These are phyloP conservation scores for Adansonia madagascariensis DNA, from an alignment of 441 rosid species.

Conservation along the genomic window DNA sequence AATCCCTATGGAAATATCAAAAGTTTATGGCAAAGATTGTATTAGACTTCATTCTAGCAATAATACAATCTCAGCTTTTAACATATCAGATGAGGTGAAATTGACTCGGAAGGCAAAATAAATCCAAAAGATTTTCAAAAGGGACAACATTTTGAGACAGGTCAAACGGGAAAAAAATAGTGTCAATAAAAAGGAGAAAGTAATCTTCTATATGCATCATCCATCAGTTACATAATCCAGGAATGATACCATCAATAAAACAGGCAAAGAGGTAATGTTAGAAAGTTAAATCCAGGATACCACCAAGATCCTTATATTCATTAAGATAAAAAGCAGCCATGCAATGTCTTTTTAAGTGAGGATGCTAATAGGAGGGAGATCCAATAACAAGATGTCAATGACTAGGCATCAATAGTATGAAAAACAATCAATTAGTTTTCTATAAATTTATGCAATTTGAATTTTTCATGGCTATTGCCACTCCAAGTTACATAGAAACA, in stretches of 20 bases:
- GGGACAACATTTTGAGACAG: neutral
- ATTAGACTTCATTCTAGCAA: neutral
- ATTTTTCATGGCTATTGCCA: neutral
- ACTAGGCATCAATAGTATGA: neutral
- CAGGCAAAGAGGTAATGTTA: neutral
- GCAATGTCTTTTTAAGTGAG: neutral
- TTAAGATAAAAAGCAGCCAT: neutral
- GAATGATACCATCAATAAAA: slow-evolving; percentile 18
- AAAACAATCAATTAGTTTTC: neutral
- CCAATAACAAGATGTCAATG: neutral
- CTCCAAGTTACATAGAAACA: neutral
- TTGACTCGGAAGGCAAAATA: neutral
- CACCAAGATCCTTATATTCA: neutral
- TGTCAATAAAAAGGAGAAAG: neutral
- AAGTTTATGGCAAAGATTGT: neutral
- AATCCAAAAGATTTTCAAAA: neutral
- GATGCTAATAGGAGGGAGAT: neutral
- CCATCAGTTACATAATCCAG: slow-evolving; percentile 10
- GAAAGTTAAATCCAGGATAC: neutral
- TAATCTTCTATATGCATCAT: neutral
- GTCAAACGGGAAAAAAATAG: neutral
- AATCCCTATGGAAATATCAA: neutral
- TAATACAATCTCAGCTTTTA: neutral
- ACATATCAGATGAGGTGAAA: neutral
- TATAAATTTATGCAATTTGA: neutral